Conservation (phyloP, 306 rosid species). For the Potentilla sterilis region DNA sequence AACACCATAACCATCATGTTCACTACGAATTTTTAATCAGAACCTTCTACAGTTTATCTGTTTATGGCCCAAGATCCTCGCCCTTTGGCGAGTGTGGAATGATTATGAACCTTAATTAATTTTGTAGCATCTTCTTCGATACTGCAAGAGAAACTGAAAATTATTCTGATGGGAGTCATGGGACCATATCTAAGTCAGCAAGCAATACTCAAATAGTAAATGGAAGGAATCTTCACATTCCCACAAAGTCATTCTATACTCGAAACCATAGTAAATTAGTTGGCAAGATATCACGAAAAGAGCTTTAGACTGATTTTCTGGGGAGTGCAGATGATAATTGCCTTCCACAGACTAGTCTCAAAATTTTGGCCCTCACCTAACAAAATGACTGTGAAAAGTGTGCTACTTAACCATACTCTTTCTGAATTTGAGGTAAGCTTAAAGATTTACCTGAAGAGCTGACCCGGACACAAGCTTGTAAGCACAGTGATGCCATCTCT, state of each 20-base stretch:
- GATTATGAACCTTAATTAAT: constrained; percentile 14
- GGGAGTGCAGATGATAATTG: background rate
- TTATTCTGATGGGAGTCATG: background rate
- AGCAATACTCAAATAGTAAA: background rate
- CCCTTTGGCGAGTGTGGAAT: constrained; percentile 30
- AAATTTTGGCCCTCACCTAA: background rate
- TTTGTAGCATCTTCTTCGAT: constrained; percentile 29
- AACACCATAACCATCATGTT: background rate
- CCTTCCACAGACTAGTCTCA: background rate
- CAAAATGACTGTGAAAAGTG: background rate
- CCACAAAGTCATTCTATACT: background rate
- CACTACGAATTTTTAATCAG: background rate
- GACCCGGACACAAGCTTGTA: background rate
- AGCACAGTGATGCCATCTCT: background rate
- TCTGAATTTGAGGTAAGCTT: background rate
- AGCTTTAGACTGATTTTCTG: background rate
- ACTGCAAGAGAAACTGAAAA: background rate
- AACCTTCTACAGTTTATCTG: constrained; percentile 15
- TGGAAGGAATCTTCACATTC: background rate
- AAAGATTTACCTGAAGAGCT: background rate
- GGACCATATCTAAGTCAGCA: background rate
- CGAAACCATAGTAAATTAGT: background rate
- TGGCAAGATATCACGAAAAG: background rate
- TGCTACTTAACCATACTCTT: background rate
- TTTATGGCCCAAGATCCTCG: constrained; percentile 11